Evolutionary conservation across 2,329 filamentous ascomycete genomes (phyloP).

Genomic region (Coniochaeta sp.): DNA sequence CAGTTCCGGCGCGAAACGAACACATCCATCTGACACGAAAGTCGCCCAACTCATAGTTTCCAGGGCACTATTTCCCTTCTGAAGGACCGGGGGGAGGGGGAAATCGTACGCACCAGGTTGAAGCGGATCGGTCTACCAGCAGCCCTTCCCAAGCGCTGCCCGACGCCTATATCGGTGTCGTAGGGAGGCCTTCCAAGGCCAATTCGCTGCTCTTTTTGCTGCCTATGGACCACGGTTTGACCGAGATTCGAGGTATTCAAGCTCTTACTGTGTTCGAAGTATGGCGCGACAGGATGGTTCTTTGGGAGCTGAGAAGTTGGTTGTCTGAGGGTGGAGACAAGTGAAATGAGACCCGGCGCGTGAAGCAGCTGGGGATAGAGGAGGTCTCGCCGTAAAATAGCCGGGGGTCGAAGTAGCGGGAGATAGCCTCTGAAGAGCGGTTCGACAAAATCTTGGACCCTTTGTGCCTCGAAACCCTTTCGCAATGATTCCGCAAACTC

Average conservation of each 20-base stretch:
- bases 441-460: not conserved
- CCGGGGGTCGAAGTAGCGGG: not conserved
- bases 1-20: not conserved
- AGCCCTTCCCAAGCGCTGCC: constrained; percentile 9
- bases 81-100: not conserved
- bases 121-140: constrained; percentile 3
- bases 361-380: not conserved
- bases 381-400: constrained; percentile 2
- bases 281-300: not conserved
- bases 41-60: too few species aligned
- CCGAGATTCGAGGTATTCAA: not conserved
- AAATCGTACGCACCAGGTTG: not conserved
- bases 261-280: not conserved
- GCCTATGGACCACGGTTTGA: not conserved
- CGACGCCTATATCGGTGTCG: constrained; percentile 13
- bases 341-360: constrained; percentile 2
- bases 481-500: not conserved
- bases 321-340: not conserved
- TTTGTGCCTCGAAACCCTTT: not conserved
- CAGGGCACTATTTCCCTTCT: too few species aligned
- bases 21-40: not conserved
- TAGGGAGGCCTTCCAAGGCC: constrained; percentile 12
- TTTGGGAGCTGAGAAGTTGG: constrained; percentile 1
- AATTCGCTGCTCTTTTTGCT: constrained; percentile 3
- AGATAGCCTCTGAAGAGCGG: not conserved